phyloP scores from a whole-genome alignment of 495 filamentous ascomycete genomes.

The Trichoderma gamsii region DNA sequence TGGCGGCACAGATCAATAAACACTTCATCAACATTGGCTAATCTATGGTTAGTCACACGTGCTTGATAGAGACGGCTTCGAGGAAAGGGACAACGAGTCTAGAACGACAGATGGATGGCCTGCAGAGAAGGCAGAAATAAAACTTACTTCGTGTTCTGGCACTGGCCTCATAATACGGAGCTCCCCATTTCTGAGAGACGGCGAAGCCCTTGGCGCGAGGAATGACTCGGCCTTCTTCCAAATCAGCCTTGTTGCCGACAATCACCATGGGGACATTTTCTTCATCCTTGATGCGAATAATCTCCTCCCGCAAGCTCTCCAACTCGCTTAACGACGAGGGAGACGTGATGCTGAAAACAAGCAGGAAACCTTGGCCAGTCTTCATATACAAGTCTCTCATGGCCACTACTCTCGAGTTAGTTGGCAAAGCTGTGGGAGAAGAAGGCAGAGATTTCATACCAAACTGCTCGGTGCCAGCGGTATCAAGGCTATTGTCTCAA shows the following conservation, averaged over 20 bases:
- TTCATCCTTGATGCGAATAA: conserved; percentile 95
- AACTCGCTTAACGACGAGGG: conserved; percentile 80
- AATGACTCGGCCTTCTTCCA: conserved; percentile 85
- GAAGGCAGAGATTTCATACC: conserved; percentile 52
- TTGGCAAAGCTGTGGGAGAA: conserved; percentile 4
- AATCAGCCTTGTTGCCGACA: conserved; percentile 94
- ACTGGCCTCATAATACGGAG: conserved; percentile 92
- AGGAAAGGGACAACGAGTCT: neutral
- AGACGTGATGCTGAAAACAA: conserved; percentile 96
- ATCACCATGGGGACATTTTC: conserved; percentile 88
- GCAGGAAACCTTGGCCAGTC: conserved; percentile 88
- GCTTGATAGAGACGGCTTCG: no score
- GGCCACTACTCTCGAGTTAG: conserved; percentile 34
- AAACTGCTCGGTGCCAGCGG: conserved; percentile 96
- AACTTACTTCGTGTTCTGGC: conserved; percentile 61
- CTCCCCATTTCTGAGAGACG: conserved; percentile 84
- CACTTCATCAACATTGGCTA: conserved; percentile 90
- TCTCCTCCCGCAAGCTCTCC: conserved; percentile 84
- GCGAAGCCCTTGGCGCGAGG: conserved; percentile 75
- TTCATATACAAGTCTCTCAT: conserved; percentile 96
- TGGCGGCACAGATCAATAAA: conserved; percentile 91
- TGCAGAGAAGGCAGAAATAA: neutral
- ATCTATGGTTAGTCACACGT: conserved; percentile 19
- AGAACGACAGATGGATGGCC: no score
- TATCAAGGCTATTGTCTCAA: conserved; percentile 66